Base-by-base conservation (phyloP, 2,329 filamentous ascomycete genomes). In the Stenocarpella maydis region DNA sequence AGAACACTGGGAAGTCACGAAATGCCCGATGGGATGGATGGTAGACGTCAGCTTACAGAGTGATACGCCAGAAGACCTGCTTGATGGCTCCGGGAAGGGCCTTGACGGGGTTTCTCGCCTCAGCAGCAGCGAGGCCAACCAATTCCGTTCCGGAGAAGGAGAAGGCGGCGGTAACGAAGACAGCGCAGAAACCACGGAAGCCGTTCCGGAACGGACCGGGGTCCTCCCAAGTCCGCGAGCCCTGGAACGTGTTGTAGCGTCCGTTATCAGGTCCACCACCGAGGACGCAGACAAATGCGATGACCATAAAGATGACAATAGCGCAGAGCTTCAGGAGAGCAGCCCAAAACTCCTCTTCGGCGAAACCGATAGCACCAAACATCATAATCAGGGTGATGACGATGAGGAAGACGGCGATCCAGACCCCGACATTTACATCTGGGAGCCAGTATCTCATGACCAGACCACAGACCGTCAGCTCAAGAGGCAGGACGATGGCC, bases 71-170 rank as follows among this genome's bases (percentile, higher is more conserved):
- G 71, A 87, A 87, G 39, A 87, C 92, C 77, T 97, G 94, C 82
- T 96, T 97, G 75, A 95, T 90, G 7, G 94, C 94, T 2, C 89
- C 90, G 0, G 94, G 94, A 1, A 97, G 85, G 0, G 91, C 88
- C 76, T 92, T 90, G 68, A 88, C 85, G 0, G 92, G 92, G 75
- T 93, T 92, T 12, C 82, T 80, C 0, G 91, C 88, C 78, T 94
- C 92, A 8, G 91, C 91, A 0, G 91, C 91, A 2, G 91, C 90
- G 4, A 94, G 84, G 74, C 91, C 91, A 24, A 93, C 91, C 1
- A 92, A 82, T 76, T 93, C 91, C 0, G 91, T 93, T 12, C 91
- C 91, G 17, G 88, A 87, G 76, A 93, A 94, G 21, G 91, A 83
- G 75, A 93, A 93, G 3, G 91, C 91, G 3, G 91, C 91, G 1